phyloP scores from a whole-genome alignment of 495 filamentous ascomycete genomes.

The Astrothelium macrocarpum region DNA sequence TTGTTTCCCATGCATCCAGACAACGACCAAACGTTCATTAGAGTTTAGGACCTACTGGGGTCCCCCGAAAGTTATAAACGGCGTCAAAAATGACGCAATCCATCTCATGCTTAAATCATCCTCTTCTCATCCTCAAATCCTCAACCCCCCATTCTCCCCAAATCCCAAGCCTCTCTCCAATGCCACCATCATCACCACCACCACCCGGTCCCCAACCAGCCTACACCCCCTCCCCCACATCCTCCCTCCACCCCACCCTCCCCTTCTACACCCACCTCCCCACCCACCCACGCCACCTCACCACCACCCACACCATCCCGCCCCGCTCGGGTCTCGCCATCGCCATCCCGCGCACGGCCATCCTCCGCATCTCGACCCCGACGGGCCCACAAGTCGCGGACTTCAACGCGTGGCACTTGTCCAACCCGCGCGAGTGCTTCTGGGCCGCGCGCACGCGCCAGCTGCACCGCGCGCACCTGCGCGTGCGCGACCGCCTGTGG shows the following conservation, averaged over 20 bases:
- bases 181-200: not conserved
- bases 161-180: not conserved
- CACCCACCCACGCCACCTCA: conserved; percentile 11
- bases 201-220: conserved; percentile 19
- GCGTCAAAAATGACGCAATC: not conserved
- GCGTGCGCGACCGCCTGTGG: conserved; percentile 62
- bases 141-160: not conserved
- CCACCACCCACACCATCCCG: conserved; percentile 21
- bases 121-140: not conserved
- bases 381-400: conserved; percentile 72
- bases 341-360: conserved; percentile 39
- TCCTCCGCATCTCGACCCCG: conserved; percentile 63
- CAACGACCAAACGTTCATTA: no score
- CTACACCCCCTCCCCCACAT: conserved; percentile 18
- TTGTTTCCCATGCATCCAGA: no score
- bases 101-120: not conserved
- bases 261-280: conserved; percentile 17
- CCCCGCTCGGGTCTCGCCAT: conserved; percentile 30
- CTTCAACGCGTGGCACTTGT: conserved; percentile 67
- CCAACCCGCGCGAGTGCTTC: conserved; percentile 67
- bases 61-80: no score
- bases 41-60: no score
- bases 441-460: conserved; percentile 74
- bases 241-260: conserved; percentile 14
- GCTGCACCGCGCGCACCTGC: conserved; percentile 64